Base-by-base conservation (phyloP, 371 early-diverging fungal species). In the Nematocida parisii region DNA sequence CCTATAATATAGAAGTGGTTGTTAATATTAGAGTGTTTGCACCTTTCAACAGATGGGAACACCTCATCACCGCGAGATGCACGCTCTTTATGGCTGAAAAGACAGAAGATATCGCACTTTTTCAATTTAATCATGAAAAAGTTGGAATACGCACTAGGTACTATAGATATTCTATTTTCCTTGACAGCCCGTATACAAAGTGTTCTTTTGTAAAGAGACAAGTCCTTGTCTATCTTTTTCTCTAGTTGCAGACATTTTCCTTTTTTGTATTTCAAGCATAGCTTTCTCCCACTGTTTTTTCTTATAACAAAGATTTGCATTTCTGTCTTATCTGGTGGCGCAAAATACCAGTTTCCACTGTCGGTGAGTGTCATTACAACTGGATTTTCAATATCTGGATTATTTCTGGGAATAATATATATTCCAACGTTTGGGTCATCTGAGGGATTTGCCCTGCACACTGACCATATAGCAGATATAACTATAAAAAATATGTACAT, bases 1-100 rank as follows among this genome's bases (percentile, higher is more conserved):
- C 71, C 80, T 6, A 77, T 9, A 18, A 56, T 33, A 22, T 46
- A 54, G 56, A 57, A 77, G 55, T 75, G 64, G 42, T 70, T 77
- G 55, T 77, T 67, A 11, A 70, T 67, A 40, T 77, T 68, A 18
- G 75, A 82, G 27, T 82, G 20, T 5, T 44, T 44, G 61, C 80
- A 77, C 54, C 11, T 27, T 24, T 15, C 57, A 18, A 77, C 18
- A 5, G 9, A 22, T 24, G 57, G 33, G 27, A 18, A 54, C 4
- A 18, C 18, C 5, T 22, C 55, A 27, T 66, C 40, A 2, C 44
- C 57, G 9, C 22, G 54, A 9, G 24, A n/a, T 24, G 27, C 46
- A 2, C 39, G 15, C 15, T 45, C 20, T 9, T 5, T 7, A 45
- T 75, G 75, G 52, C 56, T 44, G 57, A 39, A 77, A 18, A 77